Base-by-base conservation (phyloP, 2,329 filamentous ascomycete species). In the Pyrenochaeta sp. region DNA sequence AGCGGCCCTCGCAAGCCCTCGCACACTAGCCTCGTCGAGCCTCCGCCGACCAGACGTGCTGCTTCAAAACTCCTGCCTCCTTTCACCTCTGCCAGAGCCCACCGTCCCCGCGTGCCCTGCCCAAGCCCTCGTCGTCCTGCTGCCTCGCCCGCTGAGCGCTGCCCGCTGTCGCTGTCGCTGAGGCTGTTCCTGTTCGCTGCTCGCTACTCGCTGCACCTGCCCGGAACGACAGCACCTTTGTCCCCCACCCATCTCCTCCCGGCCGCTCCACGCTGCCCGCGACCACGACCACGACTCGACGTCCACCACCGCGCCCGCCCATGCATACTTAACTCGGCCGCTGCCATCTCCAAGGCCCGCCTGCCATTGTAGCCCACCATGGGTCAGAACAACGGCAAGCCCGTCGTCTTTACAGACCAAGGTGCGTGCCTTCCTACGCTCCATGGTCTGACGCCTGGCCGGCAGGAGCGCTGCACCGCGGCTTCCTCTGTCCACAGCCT, bases 371-470 rank as follows among this genome's bases (percentile, higher is more conserved):
- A 51, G 47, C 55, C 45, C 49, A 46, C 58, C 67, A 97, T 97
- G 93, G 93, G 93, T 72, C 96, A 97, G 77, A 88, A 87, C 71
- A 91, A 93, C 75, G 92, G 92, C 74, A 96, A 96, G 75, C 90
- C 89, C 74, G 84, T 96, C 77, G 87, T 91, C 72, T 87, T 92
- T 76, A 89, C 88, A 76, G 92, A 96, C 77, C 89, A 96, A 87
- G 89, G 91, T 96, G 78, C 67, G 84, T 51, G 2, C 26, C 11
- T 17, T 13, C 26, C 14, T 17, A 13, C 35, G 24, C n/a, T n/a
- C 31, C 22, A 13, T 32, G 30, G 6, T 4, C 11, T 9, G 7
- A 17, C n/a, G n/a, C n/a, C n/a, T n/a, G n/a, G n/a, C n/a, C n/a
- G n/a, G n/a, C n/a, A n/a, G n/a, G n/a, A n/a, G n/a, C n/a, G n/a